Evolutionary conservation across 176 grass and related monocot genomes (phyloP).

Genomic region (Oryza australiensis): DNA sequence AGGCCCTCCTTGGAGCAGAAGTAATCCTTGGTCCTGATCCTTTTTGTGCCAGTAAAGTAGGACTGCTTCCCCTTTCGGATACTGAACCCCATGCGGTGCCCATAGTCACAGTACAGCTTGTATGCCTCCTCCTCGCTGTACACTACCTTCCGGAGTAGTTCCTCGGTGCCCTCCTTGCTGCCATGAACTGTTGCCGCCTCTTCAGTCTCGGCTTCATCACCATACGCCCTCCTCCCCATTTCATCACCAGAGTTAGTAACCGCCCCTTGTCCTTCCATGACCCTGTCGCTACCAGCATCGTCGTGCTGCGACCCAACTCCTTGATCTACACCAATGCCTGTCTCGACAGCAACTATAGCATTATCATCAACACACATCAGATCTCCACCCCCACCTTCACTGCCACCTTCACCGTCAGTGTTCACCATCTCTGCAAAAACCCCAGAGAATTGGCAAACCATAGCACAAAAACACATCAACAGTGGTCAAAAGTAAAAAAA

Average conservation of each 20-base stretch:
- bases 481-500: background rate
- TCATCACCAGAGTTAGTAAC: conserved; percentile 32
- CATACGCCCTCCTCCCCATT: conserved; percentile 13
- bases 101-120: conserved; percentile 83
- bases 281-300: background rate
- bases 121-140: conserved; percentile 75
- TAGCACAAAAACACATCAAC: background rate
- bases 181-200: conserved; percentile 40
- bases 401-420: background rate
- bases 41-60: conserved; percentile 80
- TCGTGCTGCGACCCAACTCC: background rate
- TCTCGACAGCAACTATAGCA: background rate
- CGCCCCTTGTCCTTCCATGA: background rate
- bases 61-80: conserved; percentile 84
- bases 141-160: conserved; percentile 59
- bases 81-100: conserved; percentile 80
- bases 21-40: conserved; percentile 79
- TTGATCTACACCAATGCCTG: background rate
- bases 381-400: background rate
- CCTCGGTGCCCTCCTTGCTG: conserved; percentile 52
- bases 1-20: conserved; percentile 88
- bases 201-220: conserved; percentile 41
- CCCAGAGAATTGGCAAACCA: background rate
- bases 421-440: background rate
- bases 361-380: conserved; percentile 25